A percentile compares a stretch with the other conserved stretches of the same genome.
These are phyloP conservation scores for Talaromyces trachyspermus DNA, from an alignment of 495 filamentous ascomycete species.

Conservation along the genomic window DNA sequence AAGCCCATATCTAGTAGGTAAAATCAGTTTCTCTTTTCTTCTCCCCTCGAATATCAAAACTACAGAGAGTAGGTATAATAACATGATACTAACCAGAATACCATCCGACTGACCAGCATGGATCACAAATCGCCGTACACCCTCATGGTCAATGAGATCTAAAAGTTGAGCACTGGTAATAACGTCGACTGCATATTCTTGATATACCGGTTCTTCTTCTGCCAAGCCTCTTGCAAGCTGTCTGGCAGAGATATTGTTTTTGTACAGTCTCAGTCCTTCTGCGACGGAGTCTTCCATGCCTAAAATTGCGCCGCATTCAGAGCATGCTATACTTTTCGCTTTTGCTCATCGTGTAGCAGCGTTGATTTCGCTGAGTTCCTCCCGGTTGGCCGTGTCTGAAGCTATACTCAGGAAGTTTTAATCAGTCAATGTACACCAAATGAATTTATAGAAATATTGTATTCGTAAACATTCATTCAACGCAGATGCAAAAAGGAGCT, in stretches of 20 bases:
- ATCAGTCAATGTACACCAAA: conserved; percentile 1
- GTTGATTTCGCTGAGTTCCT: not conserved
- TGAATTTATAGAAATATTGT: not conserved
- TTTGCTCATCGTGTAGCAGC: conserved; percentile 6
- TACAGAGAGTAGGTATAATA: not conserved
- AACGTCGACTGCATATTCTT: conserved; percentile 40
- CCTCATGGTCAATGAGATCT: conserved; percentile 42
- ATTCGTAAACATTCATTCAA: not conserved
- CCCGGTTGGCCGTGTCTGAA: not conserved
- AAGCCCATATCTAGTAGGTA: conserved; percentile 55
- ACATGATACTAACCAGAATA: conserved; percentile 29
- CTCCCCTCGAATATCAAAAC: too few species aligned
- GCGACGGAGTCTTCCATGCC: conserved; percentile 36
- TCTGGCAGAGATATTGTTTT: conserved; percentile 37
- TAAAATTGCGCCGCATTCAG: conserved; percentile 31
- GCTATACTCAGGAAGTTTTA: not conserved
- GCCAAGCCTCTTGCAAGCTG: conserved; percentile 3
- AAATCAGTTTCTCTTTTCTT: too few species aligned
- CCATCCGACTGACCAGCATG: conserved; percentile 31
- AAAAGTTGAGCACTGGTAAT: conserved; percentile 45
- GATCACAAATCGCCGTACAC: conserved; percentile 39
- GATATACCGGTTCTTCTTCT: conserved; percentile 14
- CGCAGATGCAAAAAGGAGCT: not conserved
- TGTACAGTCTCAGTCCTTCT: conserved; percentile 42
- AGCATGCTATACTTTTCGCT: conserved; percentile 27